These are phyloP conservation scores for Bipolaris cookei DNA, from an alignment of 2,329 filamentous ascomycete genomes.

Conservation along the genomic window DNA sequence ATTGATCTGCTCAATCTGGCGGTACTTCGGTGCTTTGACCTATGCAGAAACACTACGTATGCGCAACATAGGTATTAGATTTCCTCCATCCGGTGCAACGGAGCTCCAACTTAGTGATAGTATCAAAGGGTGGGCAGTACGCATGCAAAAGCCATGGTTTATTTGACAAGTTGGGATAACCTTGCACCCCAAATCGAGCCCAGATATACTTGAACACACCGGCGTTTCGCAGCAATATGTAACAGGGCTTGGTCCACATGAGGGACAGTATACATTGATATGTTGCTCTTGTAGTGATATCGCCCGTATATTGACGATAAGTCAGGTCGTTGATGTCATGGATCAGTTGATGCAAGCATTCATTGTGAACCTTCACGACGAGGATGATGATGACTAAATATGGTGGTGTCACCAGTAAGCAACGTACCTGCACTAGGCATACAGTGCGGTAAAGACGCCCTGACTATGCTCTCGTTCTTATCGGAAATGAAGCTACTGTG, in stretches of 20 bases:
- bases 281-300: conserved; percentile 14
- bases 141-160: neutral
- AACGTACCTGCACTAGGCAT: neutral
- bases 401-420: neutral
- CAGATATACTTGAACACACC: conserved; percentile 2
- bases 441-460: conserved; percentile 2
- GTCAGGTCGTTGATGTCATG: conserved; percentile 19
- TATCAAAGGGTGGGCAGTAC: neutral
- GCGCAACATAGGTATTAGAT: neutral
- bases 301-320: conserved; percentile 20
- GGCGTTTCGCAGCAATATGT: conserved; percentile 6
- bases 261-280: conserved; percentile 20
- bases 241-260: conserved; percentile 19
- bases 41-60: neutral
- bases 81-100: neutral
- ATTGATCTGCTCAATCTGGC: conserved; percentile 1
- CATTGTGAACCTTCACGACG: neutral
- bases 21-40: neutral
- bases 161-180: neutral
- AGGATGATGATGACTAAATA: neutral
- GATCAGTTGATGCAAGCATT: conserved; percentile 3
- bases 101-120: neutral
- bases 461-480: neutral
- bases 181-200: conserved; percentile 3
- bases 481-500: neutral